phyloP scores from a whole-genome alignment of 305 asterid species.

The Nicotiana rustica region DNA sequence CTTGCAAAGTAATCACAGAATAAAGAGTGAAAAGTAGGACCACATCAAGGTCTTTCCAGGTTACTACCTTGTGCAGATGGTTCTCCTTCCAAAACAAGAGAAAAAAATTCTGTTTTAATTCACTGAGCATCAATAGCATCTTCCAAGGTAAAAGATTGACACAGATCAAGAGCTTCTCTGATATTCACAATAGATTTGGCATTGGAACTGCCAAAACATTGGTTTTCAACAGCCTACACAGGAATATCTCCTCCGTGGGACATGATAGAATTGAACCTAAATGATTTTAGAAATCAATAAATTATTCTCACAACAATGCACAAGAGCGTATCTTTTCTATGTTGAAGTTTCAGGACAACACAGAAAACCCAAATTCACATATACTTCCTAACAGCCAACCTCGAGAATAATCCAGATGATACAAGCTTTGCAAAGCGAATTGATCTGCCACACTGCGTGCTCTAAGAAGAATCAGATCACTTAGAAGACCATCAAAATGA shows the following conservation, averaged over 20 bases:
- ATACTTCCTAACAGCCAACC: conserved; percentile 52
- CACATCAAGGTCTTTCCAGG: conserved; percentile 39
- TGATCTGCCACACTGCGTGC: conserved; percentile 69
- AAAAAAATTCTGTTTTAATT: conserved; percentile 63
- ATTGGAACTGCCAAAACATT: conserved; percentile 51
- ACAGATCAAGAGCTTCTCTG: conserved; percentile 67
- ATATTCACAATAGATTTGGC: conserved; percentile 56
- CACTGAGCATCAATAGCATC: conserved; percentile 70
- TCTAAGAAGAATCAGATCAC: conserved; percentile 70
- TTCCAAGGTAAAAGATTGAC: conserved; percentile 75
- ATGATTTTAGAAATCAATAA: conserved; percentile 19
- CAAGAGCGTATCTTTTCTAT: not conserved
- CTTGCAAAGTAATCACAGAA: conserved; percentile 4
- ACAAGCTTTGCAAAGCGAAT: conserved; percentile 58
- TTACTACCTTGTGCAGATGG: conserved; percentile 77
- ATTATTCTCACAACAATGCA: not conserved
- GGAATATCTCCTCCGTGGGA: conserved; percentile 82
- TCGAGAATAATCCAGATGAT: conserved; percentile 63
- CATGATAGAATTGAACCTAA: conserved; percentile 78
- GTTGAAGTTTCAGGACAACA: conserved; percentile 2
- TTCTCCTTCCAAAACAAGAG: conserved; percentile 56
- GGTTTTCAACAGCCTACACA: conserved; percentile 72
- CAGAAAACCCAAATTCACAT: conserved; percentile 33
- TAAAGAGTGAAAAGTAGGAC: conserved; percentile 14
- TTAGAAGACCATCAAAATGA: conserved; percentile 13